Evolutionary conservation across 176 grass and related monocot genomes (phyloP), one percentile per base, ranked within the genome.

Genomic region (Carex scoparia): DNA sequence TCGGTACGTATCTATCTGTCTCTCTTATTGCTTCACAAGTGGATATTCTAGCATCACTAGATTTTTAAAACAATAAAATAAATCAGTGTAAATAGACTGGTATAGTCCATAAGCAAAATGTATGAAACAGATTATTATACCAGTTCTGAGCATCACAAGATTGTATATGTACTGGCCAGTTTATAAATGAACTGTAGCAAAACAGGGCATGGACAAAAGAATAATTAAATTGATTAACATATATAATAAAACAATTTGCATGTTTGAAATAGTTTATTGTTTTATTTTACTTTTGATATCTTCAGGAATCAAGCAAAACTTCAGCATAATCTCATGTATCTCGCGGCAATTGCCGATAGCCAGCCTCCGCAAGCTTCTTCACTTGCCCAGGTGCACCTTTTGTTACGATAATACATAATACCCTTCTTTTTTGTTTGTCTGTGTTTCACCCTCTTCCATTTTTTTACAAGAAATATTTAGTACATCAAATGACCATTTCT

Each of bases 301-400:
- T 81, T 79, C 86, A 98, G 95, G 80, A 94, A 98, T 90, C 95
- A 98, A 86, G 95, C 95, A 42, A 94, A 94, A 76, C 95, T 98
- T 71, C 95, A 98, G 85, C 91, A 94, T 77, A 98, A 98, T 84
- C 95, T 98, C 82, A 98, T 98, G 95, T 98, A 98, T 85, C 92
- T 98, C 33, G 95, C 95, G 0, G 95, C 95, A 64, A 98, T 98
- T 60, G 95, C 95, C 1, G 95, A 98, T 76, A 94, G 91, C 80
- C 95, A 98, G 89, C 91, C 93, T 33, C 92, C 93, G 3, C 94
- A 97, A 88, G 86, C 88, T 31, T 79, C 94, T 0, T 83, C 91
- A 0, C 48, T 98, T 4, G 87, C 89, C 0, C 95, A 98, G 93
- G 95, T 97, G 63, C 35, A 82, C 18, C 61, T 79, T 38, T 12